phyloP scores from a whole-genome alignment of 331 rosid species.

The Quercus lobata region DNA sequence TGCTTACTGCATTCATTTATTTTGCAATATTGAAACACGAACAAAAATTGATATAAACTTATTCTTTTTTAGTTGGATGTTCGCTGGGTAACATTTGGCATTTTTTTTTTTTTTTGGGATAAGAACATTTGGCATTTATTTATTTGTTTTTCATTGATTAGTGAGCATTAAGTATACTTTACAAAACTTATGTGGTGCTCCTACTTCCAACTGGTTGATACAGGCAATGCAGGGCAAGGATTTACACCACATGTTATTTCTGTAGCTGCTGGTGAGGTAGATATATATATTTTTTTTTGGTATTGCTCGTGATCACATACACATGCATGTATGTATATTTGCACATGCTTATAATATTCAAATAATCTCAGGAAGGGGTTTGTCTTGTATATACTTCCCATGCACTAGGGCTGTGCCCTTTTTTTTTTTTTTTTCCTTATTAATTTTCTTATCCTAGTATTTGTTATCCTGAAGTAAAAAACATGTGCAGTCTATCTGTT shows the following conservation, averaged over 20 bases:
- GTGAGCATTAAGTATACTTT: constrained; percentile 2
- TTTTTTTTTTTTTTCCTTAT: too few relatives aligned
- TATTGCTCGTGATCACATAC: constrained; percentile 2
- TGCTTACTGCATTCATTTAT: background rate
- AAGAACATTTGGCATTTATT: background rate
- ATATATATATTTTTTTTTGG: constrained; percentile 7
- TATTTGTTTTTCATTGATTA: background rate
- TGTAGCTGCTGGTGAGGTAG: constrained; percentile 92
- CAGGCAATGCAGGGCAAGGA: constrained; percentile 84
- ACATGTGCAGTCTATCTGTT: too few relatives aligned
- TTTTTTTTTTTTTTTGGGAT: background rate
- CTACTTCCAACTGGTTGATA: constrained; percentile 29
- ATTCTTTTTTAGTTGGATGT: background rate
- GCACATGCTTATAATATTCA: background rate
- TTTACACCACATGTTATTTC: constrained; percentile 76
- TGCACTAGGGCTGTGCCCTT: too few relatives aligned
- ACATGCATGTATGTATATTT: background rate
- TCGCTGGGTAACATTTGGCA: background rate
- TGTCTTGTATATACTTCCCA: too few relatives aligned
- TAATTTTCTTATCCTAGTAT: too few relatives aligned
- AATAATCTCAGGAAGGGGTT: background rate
- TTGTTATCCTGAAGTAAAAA: too few relatives aligned
- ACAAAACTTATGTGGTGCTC: constrained; percentile 18
- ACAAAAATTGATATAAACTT: background rate
- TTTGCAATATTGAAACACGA: background rate